Conservation (phyloP, 768 basidiomycete species). For the Xanthoconium purpureum region DNA sequence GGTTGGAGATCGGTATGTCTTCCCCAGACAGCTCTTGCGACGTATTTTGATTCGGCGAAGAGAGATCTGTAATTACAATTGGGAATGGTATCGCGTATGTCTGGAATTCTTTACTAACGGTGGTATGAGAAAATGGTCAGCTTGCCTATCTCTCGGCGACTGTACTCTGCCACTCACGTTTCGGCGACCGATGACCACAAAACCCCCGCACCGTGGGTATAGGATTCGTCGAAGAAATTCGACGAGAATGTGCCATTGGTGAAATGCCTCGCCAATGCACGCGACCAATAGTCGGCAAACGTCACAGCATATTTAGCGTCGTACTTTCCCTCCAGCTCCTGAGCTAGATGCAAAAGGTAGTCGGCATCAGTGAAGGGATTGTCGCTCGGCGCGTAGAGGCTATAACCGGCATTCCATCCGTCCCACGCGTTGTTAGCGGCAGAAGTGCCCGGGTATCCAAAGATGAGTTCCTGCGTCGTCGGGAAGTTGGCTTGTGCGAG, state of each 20-base stretch:
- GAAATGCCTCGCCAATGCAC: conserved; percentile 36
- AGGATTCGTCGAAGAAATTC: conserved; percentile 29
- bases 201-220: conserved; percentile 34
- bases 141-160: conserved; percentile 6
- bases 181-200: conserved; percentile 34
- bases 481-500: conserved; percentile 41
- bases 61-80: conserved; percentile 31
- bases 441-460: conserved; percentile 26
- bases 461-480: conserved; percentile 35
- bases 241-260: conserved; percentile 34
- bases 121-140: neutral
- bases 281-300: conserved; percentile 27
- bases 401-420: conserved; percentile 33
- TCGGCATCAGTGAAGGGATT: conserved; percentile 11
- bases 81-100: conserved; percentile 39
- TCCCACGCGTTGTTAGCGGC: conserved; percentile 26
- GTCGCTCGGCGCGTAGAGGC: conserved; percentile 19
- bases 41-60: conserved; percentile 25
- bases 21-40: conserved; percentile 21
- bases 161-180: conserved; percentile 23
- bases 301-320: conserved; percentile 34
- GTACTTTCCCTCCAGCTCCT: conserved; percentile 32
- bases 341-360: conserved; percentile 18
- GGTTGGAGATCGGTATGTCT: conserved; percentile 29
- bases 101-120: conserved; percentile 31